Percentiles rank a stretch among this genome's conserved stretches.
Evolutionary conservation across 2,329 filamentous ascomycete genomes (phyloP).

Genomic region (Arthrobotrys megalospora): DNA sequence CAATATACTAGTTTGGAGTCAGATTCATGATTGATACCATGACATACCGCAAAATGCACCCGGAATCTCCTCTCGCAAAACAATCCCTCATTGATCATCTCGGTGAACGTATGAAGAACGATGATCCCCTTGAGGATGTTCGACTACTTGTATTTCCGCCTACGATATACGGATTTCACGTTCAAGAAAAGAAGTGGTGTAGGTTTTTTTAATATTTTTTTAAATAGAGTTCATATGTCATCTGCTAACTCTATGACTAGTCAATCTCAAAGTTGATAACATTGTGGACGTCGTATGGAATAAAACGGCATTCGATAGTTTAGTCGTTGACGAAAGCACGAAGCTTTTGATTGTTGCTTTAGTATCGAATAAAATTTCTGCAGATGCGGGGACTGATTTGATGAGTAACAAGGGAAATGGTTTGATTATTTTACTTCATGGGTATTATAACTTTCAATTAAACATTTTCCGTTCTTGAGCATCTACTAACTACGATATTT

Average conservation of each 20-base stretch:
- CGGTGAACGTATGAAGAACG: neutral
- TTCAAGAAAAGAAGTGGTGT: constrained; percentile 21
- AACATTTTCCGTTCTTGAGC: neutral
- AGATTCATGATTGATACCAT: constrained; percentile 23
- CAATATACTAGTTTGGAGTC: neutral
- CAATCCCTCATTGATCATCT: neutral
- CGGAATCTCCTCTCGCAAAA: neutral
- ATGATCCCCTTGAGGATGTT: neutral
- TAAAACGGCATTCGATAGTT: constrained; percentile 5
- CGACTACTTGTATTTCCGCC: neutral
- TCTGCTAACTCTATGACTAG: neutral
- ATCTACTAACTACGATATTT: neutral
- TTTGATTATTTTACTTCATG: constrained; percentile 1
- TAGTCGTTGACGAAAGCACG: constrained; percentile 3
- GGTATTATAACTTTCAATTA: neutral
- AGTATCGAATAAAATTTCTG: constrained; percentile 4
- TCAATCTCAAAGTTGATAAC: neutral
- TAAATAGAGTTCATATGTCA: too few relatives aligned
- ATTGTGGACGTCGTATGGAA: neutral
- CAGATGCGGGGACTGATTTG: neutral
- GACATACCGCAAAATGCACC: constrained; percentile 11
- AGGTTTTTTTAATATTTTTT: neutral
- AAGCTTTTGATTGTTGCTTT: neutral
- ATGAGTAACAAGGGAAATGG: constrained; percentile 19
- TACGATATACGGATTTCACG: constrained; percentile 6